Evolutionary conservation across 768 basidiomycete species (phyloP).

Genomic region (Lactifluus volemus): DNA sequence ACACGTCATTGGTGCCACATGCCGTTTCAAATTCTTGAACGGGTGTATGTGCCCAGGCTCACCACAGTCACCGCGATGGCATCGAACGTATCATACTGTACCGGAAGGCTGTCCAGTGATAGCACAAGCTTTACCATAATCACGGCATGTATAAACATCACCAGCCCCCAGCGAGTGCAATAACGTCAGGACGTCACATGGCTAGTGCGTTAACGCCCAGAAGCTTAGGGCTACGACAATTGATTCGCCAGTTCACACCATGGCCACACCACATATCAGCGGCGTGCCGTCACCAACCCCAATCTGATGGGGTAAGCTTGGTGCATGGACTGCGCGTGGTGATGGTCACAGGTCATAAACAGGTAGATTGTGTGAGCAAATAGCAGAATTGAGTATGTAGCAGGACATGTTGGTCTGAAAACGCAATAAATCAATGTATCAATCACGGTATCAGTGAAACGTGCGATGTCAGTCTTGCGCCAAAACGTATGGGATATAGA

Average conservation of each 20-base stretch:
- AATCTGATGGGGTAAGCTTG: conserved; percentile 5
- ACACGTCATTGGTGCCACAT: not conserved
- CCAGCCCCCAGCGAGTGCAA: not conserved
- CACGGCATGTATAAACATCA: not conserved
- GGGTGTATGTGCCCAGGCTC: not conserved
- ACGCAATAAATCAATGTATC: conserved; percentile 15
- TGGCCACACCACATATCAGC: conserved; percentile 4
- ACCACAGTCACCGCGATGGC: not conserved
- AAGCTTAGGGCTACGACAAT: not conserved
- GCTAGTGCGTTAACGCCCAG: not conserved
- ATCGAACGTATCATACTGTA: not conserved
- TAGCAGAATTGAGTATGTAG: conserved; percentile 1
- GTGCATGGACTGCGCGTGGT: conserved; percentile 12
- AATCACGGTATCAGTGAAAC: conserved; percentile 16
- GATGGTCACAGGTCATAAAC: conserved; percentile 2
- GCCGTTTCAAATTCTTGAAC: not conserved
- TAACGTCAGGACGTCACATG: conserved; percentile 6
- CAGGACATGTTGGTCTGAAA: conserved; percentile 1
- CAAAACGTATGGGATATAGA: conserved; percentile 3
- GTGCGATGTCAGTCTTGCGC: conserved; percentile 11
- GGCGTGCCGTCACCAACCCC: conserved; percentile 2
- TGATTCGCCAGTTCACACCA: conserved; percentile 4
- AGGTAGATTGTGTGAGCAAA: not conserved
- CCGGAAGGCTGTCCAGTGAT: not conserved
- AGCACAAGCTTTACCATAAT: not conserved